Conservation (phyloP, 2,329 filamentous ascomycete genomes). For the Cladosporium sp. region DNA sequence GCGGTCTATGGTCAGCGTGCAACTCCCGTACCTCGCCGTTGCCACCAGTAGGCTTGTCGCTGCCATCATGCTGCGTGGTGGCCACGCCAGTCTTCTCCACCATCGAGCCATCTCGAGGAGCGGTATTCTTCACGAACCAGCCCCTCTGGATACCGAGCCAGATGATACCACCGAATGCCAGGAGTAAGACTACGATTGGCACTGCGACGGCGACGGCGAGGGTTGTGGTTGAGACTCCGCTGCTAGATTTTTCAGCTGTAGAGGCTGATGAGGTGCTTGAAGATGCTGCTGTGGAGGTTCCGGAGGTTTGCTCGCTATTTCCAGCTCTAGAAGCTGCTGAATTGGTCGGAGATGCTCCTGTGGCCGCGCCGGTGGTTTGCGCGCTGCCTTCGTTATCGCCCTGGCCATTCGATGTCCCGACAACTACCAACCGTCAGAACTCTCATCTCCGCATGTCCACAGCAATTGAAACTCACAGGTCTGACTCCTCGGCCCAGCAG, state of each 20-base stretch:
- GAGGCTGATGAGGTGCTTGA: background rate
- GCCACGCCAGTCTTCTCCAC: background rate
- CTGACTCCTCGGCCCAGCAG: background rate
- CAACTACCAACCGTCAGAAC: background rate
- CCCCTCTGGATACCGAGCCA: conserved; percentile 15
- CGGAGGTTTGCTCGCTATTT: background rate
- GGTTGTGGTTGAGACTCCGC: conserved; percentile 17
- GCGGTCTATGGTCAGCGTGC: conserved; percentile 2
- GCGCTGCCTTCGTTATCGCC: background rate
- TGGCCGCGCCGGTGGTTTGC: background rate
- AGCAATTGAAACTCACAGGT: conserved; percentile 4
- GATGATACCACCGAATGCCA: conserved; percentile 14
- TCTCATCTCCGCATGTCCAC: background rate
- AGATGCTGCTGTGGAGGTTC: background rate
- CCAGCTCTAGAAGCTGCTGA: background rate
- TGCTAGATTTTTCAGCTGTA: background rate
- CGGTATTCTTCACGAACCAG: conserved; percentile 19
- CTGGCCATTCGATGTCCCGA: background rate
- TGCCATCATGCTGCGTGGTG: background rate
- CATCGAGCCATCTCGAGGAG: background rate
- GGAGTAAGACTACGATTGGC: conserved; percentile 14
- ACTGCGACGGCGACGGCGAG: conserved; percentile 17
- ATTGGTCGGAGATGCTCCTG: background rate
- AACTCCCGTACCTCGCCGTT: background rate
- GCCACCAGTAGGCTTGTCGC: background rate